Percentiles rank a stretch among this genome's conserved stretches.
These are phyloP conservation scores for Nitzschia palea DNA, from an alignment of 108 stramenopile genomes.

Conservation along the genomic window DNA sequence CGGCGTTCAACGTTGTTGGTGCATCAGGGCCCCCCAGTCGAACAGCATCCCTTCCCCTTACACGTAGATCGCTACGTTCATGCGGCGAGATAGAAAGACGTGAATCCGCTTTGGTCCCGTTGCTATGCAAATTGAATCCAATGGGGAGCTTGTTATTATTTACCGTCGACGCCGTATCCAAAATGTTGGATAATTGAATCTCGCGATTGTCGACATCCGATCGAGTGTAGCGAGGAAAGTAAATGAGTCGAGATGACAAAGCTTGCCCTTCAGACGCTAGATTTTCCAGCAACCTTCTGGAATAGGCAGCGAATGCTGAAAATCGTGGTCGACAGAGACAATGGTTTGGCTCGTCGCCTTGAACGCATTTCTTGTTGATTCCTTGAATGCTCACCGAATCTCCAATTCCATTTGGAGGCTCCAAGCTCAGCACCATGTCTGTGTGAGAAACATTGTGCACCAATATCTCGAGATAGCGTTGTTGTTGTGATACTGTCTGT, in stretches of 20 bases:
- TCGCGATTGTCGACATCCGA: conserved; percentile 28
- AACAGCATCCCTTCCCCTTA: conserved; percentile 64
- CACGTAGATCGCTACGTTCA: conserved; percentile 55
- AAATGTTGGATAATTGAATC: conserved; percentile 16
- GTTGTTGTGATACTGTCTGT: too few relatives aligned
- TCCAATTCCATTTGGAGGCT: conserved; percentile 17
- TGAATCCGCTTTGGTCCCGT: background rate
- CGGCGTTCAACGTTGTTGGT: conserved; percentile 48
- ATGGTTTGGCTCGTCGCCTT: conserved; percentile 30
- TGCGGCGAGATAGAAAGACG: conserved; percentile 21
- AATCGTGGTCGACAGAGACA: conserved; percentile 78
- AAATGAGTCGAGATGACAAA: conserved; percentile 22
- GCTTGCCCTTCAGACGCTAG: conserved; percentile 12
- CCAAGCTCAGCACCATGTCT: conserved; percentile 82
- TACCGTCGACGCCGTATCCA: conserved; percentile 23
- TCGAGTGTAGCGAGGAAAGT: conserved; percentile 74
- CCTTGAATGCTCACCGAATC: background rate
- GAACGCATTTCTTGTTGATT: background rate
- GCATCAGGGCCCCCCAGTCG: conserved; percentile 27
- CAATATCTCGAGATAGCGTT: conserved; percentile 75
- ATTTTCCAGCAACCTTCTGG: conserved; percentile 41
- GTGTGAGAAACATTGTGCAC: conserved; percentile 96
- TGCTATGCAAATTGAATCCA: conserved; percentile 45
- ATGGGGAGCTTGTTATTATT: conserved; percentile 46
- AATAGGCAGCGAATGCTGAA: conserved; percentile 78